Percentiles rank a stretch among this genome's conserved stretches.
Evolutionary conservation across 2,329 filamentous ascomycete species (phyloP).

Genomic region (Apiospora hydei): DNA sequence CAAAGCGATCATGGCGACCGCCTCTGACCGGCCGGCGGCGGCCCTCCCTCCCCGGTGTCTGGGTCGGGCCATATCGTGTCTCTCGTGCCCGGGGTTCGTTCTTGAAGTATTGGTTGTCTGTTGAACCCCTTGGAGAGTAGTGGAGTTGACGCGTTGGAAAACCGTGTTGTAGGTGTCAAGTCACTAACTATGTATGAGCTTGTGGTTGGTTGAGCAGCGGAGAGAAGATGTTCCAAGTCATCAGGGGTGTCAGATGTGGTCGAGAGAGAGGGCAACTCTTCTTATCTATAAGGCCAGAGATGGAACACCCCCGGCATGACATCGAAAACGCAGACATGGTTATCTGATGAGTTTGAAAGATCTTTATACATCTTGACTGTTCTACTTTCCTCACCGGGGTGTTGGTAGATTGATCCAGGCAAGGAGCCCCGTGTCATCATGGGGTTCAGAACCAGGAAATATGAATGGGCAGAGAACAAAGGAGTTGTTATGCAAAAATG

Average conservation of each 20-base stretch:
- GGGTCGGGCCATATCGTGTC: not conserved
- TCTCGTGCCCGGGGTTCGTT: not conserved
- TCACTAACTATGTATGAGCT: not conserved
- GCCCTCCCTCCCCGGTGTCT: not conserved
- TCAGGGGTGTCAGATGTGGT: not conserved
- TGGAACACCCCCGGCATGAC: not conserved
- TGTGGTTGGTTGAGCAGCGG: not conserved
- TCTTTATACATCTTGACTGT: constrained; percentile 23
- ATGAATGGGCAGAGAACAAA: constrained; percentile 13
- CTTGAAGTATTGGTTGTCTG: not conserved
- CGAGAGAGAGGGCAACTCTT: not conserved
- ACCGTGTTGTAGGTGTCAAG: not conserved
- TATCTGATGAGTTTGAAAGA: not conserved
- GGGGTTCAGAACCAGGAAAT: not conserved
- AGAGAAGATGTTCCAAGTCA: not conserved
- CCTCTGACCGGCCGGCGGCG: not conserved
- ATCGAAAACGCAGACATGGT: not conserved
- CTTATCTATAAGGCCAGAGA: not conserved
- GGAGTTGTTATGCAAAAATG: not conserved
- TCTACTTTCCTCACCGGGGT: constrained; percentile 3
- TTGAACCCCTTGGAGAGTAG: not conserved
- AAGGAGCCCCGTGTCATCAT: not conserved
- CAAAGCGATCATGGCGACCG: not conserved
- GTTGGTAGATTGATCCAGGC: not conserved
- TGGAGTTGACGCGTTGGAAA: not conserved